Evolutionary conservation across 139 green algal genomes (phyloP).

Genomic region (Micractinium conductrix): DNA sequence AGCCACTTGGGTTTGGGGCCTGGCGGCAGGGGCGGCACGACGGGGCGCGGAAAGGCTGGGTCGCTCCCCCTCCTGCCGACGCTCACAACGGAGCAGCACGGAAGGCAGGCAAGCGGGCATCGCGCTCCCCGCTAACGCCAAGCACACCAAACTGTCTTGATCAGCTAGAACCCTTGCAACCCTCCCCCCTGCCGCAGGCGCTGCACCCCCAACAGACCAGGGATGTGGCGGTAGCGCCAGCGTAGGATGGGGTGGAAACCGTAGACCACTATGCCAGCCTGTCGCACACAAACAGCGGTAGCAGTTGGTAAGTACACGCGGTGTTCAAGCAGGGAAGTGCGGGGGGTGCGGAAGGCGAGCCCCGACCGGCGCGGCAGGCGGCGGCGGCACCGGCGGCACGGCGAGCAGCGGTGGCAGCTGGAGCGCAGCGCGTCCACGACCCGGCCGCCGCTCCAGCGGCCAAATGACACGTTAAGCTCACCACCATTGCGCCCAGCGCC

Average conservation of each 20-base stretch:
- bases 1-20: background rate
- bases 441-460: no score
- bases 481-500: background rate
- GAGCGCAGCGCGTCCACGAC: no score
- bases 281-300: no score
- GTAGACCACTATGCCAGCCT: background rate
- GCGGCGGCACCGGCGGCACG: no score
- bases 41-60: background rate
- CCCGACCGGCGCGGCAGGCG: no score
- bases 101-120: background rate
- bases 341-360: no score
- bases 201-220: background rate
- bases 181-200: background rate
- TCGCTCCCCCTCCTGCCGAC: background rate
- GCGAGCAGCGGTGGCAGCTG: no score
- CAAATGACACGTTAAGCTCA: no score
- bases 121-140: background rate
- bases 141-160: background rate
- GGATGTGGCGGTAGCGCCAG: conserved; percentile 11
- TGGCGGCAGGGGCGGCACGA: background rate
- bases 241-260: conserved; percentile 7
- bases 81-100: background rate
- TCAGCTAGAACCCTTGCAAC: background rate
- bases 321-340: no score
- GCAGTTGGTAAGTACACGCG: no score